Base-by-base conservation (phyloP, 495 filamentous ascomycete genomes). In the Lepidopterella palustris region DNA sequence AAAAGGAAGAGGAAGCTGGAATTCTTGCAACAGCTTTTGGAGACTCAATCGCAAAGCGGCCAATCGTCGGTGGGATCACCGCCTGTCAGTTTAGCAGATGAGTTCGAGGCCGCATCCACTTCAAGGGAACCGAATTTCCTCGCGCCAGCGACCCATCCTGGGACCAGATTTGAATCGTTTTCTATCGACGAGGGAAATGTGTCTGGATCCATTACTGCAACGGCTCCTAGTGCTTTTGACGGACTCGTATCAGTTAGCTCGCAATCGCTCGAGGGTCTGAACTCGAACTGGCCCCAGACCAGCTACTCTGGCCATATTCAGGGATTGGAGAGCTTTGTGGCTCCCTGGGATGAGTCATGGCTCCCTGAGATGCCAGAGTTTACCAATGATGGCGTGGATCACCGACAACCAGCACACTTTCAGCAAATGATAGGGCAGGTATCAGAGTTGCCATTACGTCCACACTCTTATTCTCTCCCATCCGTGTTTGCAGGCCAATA, bases 1-100 rank as follows among this genome's bases (percentile, higher is more conserved):
- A 50, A 50, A 15, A 24, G 47, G 15, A 50, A 50, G 24, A 21
- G 47, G 47, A 50, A 50, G 47, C 47, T 50, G 15, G 21, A 50
- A 15, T 50, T 24, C 25, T 10, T 50, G 25, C 21, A 50, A 13
- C 47, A 50, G 21, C 47, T 50, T 2, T 24, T 50, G 1, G 20
- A 50, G 1, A 24, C 21, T 25, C 47, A 6, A 50, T 27, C 47
- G 10, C 26, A 5, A 10, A 21, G 24, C 26, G 23, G 23, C 23
- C 21, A 24, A 25, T 50, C 47, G 21, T 25, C 23, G 6, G 21
- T 24, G 9, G 47, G 18, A 11, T 50, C 47, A 8, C 47, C 47
- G 5, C 18, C 35, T 13, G 35, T 15, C 13, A 42, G 35, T 42
- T 15, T 13, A 10, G 35, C 13, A 3, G 35, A 42, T 13, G 13